A percentile compares a stretch with the other conserved stretches of the same genome.
These are phyloP conservation scores for Xerocomus potaroensis DNA, from an alignment of 768 basidiomycete species.

Conservation along the genomic window DNA sequence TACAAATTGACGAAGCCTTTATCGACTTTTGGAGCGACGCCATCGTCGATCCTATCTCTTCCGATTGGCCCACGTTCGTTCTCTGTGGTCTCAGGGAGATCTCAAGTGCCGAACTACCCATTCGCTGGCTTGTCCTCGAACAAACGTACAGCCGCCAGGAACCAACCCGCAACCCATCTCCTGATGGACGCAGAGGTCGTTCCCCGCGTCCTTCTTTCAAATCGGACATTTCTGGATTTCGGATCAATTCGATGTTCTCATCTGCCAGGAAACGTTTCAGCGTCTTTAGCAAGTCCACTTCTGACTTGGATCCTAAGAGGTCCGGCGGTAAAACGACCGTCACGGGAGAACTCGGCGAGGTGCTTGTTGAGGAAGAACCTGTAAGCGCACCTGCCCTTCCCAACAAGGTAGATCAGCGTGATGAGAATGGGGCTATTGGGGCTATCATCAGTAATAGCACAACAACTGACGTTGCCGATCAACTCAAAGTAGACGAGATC, in stretches of 20 bases:
- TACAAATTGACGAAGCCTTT: conserved; percentile 77
- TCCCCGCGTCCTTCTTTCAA: conserved; percentile 43
- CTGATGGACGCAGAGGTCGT: conserved; percentile 27
- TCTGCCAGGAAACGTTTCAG: conserved; percentile 61
- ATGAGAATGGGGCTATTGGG: conserved; percentile 17
- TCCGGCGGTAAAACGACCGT: conserved; percentile 35
- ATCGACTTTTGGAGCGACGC: conserved; percentile 81
- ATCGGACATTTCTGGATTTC: conserved; percentile 39
- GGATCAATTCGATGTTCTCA: conserved; percentile 39
- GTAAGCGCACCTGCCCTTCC: conserved; percentile 15
- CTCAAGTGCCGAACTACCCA: conserved; percentile 17
- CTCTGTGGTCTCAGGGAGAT: conserved; percentile 60
- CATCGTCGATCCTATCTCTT: conserved; percentile 61
- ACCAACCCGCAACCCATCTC: conserved; percentile 23
- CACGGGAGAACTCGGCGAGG: conserved; percentile 71
- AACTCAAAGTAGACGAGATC: conserved; percentile 5
- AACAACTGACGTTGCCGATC: conserved; percentile 17
- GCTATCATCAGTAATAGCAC: conserved; percentile 21
- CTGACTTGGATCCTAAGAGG: conserved; percentile 21
- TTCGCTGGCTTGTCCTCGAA: conserved; percentile 69
- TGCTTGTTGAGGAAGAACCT: conserved; percentile 51
- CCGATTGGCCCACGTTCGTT: conserved; percentile 64
- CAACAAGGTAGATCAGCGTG: conserved; percentile 29
- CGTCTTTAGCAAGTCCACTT: conserved; percentile 42
- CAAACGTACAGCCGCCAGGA: conserved; percentile 46